Percentiles rank a stretch among this genome's conserved stretches.
These are phyloP conservation scores for Phytophthora citrophthora DNA, from an alignment of 352 stramenopile genomes.

Conservation along the genomic window DNA sequence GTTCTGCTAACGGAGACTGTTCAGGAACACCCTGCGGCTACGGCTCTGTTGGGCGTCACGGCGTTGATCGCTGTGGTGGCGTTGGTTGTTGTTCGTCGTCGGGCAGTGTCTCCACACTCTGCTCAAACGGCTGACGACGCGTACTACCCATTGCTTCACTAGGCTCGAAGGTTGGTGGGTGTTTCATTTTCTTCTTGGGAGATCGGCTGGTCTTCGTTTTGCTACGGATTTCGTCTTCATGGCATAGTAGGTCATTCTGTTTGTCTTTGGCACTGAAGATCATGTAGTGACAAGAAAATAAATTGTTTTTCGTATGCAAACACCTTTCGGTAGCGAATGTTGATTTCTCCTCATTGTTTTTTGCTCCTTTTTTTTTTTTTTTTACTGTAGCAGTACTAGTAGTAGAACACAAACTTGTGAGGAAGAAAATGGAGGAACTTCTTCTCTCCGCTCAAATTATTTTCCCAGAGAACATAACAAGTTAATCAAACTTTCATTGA, in stretches of 20 bases:
- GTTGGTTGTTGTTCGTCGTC: neutral
- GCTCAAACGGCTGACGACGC: neutral
- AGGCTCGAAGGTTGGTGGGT: neutral
- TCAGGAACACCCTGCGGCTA: neutral
- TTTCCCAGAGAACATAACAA: no score
- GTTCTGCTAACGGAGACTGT: neutral
- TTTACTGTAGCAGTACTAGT: no score
- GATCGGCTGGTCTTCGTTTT: neutral
- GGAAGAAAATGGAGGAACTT: no score
- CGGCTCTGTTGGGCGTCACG: neutral
- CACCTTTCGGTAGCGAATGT: no score
- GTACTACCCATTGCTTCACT: conserved; percentile 1
- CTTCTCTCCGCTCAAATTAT: no score
- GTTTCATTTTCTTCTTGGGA: neutral
- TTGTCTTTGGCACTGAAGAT: no score
- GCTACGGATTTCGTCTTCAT: neutral
- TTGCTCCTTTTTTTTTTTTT: no score
- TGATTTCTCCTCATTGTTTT: no score
- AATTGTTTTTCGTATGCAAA: neutral
- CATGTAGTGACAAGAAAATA: neutral
- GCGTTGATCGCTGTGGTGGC: neutral
- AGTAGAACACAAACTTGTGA: no score
- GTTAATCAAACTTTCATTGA: no score
- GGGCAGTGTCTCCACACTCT: neutral
- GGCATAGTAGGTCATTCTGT: no score